These are phyloP conservation scores for Aspergillus sparsus DNA, from an alignment of 495 filamentous ascomycete species.

Conservation along the genomic window DNA sequence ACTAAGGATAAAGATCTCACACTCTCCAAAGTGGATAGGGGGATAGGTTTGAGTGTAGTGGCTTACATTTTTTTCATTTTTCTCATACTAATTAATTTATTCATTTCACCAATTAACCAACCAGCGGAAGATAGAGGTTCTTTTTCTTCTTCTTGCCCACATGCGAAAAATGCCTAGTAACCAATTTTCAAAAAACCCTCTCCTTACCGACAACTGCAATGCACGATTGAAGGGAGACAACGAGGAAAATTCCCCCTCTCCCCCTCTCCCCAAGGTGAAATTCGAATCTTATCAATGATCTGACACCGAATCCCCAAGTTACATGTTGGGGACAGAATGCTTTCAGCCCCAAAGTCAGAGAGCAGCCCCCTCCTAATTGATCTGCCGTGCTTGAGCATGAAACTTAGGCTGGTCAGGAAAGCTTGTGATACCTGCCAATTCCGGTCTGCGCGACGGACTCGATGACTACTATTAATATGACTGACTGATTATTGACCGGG, in stretches of 20 bases:
- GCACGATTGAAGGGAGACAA: not conserved
- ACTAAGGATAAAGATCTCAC: slow-evolving; percentile 36
- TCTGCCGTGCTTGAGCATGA: slow-evolving; percentile 19
- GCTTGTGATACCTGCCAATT: slow-evolving; percentile 15
- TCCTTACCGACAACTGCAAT: not conserved
- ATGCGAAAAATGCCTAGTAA: not conserved
- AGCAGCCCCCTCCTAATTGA: slow-evolving; percentile 5
- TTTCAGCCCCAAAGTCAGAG: slow-evolving; percentile 12
- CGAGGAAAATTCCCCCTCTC: too few relatives aligned
- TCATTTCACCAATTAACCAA: too few relatives aligned
- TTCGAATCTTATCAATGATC: not conserved
- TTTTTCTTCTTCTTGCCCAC: not conserved
- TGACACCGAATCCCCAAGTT: not conserved
- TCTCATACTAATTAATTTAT: not conserved
- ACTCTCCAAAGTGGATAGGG: slow-evolving; percentile 18
- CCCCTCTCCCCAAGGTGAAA: not conserved
- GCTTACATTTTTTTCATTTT: slow-evolving; percentile 1
- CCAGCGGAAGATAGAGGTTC: not conserved
- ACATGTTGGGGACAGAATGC: slow-evolving; percentile 11
- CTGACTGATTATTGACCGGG: not conserved
- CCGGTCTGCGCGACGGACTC: slow-evolving; percentile 9
- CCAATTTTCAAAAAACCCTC: not conserved
- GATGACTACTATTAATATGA: slow-evolving; percentile 15
- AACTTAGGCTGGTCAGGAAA: slow-evolving; percentile 4
- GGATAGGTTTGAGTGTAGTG: slow-evolving; percentile 1